phyloP scores from a whole-genome alignment of 1,284 basidiomycete species.

The Trametes pubescens region DNA sequence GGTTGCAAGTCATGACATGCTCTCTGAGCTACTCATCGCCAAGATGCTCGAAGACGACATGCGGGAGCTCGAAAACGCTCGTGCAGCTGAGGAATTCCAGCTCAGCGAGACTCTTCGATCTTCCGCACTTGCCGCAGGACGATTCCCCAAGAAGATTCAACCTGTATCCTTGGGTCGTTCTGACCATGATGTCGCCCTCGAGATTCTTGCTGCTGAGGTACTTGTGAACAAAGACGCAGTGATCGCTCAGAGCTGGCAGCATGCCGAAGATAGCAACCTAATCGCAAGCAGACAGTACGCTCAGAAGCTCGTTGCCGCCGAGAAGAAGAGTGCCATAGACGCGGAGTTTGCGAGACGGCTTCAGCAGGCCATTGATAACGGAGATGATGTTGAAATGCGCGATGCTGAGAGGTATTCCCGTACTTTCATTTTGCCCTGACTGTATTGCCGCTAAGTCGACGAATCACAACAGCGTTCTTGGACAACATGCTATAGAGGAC shows the following conservation, averaged over 20 bases:
- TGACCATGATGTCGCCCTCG: constrained; percentile 45
- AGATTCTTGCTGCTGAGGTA: constrained; percentile 43
- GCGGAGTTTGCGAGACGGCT: constrained; percentile 49
- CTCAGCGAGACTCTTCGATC: constrained; percentile 39
- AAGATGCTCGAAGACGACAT: constrained; percentile 48
- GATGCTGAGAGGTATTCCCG: constrained; percentile 44
- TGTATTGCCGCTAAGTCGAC: neutral
- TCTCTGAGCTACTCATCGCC: constrained; percentile 47
- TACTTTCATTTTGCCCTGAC: neutral
- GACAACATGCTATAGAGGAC: constrained; percentile 39
- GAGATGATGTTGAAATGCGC: constrained; percentile 37
- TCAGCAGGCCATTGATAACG: constrained; percentile 42
- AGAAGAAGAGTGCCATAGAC: constrained; percentile 49
- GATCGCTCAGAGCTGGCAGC: constrained; percentile 46
- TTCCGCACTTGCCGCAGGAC: constrained; percentile 36
- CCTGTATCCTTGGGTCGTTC: constrained; percentile 5
- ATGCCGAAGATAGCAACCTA: constrained; percentile 37
- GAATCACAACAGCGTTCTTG: constrained; percentile 37
- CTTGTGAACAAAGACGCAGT: constrained; percentile 43
- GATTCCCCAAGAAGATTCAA: constrained; percentile 33
- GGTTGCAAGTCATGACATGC: constrained; percentile 29
- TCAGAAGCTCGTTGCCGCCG: constrained; percentile 48
- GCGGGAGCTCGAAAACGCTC: constrained; percentile 34
- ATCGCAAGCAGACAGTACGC: constrained; percentile 45
- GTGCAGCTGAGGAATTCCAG: constrained; percentile 46